Evolutionary conservation across 768 basidiomycete species (phyloP).

Genomic region (Tephrocybe sp.): DNA sequence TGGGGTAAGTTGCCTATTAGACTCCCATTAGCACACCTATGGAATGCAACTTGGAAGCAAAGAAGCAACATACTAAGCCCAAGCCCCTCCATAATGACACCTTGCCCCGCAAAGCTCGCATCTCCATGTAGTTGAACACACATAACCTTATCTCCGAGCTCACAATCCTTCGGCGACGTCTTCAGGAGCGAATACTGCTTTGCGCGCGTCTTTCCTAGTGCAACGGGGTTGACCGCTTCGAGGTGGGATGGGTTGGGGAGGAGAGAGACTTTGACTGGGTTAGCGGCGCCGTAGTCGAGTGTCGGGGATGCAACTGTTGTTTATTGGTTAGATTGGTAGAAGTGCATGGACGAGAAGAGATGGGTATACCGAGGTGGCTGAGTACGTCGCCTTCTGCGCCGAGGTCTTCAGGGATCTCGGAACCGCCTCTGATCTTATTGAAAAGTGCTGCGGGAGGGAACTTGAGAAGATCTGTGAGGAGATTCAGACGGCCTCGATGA

Average conservation of each 20-base stretch:
- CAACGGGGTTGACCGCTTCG: constrained; percentile 84
- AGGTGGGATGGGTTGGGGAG: constrained; percentile 29
- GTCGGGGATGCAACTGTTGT: constrained; percentile 51
- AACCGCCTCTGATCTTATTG: constrained; percentile 83
- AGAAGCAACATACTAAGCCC: constrained; percentile 61
- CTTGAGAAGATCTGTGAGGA: constrained; percentile 75
- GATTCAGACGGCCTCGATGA: constrained; percentile 82
- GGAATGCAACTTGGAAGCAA: too few species aligned
- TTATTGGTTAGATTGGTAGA: neutral
- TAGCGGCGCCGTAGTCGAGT: constrained; percentile 49
- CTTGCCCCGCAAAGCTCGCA: constrained; percentile 88
- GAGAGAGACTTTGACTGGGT: constrained; percentile 67
- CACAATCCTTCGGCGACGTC: constrained; percentile 51
- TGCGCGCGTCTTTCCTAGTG: constrained; percentile 84
- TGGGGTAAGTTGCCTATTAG: constrained; percentile 78
- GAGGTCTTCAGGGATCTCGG: constrained; percentile 63
- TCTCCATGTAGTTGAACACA: constrained; percentile 92
- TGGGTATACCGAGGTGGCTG: constrained; percentile 60
- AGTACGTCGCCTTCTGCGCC: constrained; percentile 82
- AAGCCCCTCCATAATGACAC: constrained; percentile 84
- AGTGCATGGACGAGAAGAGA: neutral
- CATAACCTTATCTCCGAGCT: constrained; percentile 71
- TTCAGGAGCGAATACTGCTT: constrained; percentile 84
- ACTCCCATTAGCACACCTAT: neutral
- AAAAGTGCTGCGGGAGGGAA: constrained; percentile 70